Evolutionary conservation across 345 rosid genomes (phyloP), one percentile per base, ranked within the genome.

Genomic region (Nephelium lappaceum): DNA sequence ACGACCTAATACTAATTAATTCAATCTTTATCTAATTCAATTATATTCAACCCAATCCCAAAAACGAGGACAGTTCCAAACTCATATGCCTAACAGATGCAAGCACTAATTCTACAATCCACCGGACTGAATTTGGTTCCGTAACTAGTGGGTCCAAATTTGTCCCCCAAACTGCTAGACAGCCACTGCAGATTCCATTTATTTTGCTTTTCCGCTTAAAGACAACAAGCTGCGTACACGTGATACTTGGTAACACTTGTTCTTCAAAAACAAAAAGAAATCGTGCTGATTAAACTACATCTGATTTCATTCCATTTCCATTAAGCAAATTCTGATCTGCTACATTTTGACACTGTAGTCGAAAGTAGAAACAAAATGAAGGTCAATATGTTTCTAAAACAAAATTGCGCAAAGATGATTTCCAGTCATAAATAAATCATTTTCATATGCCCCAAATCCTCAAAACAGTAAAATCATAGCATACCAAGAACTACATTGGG

Each of bases 381-480:
- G 21, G 7, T 43, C 31, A 39, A 51, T 45, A 25, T 5, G 67
- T 53, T 55, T 19, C 43, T 6, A 15, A 73, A 79, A 79, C 74
- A 79, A 79, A 79, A 79, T 63, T 60, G 74, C 11, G 62, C n/a
- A 67, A 72, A 60, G 68, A 77, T 1, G 38, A 64, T 58, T 75
- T 80, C 71, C 67, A 67, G 64, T 64, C 39, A 67, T 80, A 63
- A 83, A 57, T 43, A 79, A 53, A 51, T 21, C 11, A 58, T 45
- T 64, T 73, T 72, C 84, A 71, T 24, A n/a, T 79, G 51, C 80
- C 76, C 75, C 84, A 68, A 68, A 65, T 39, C 69, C 74, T 69
- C 68, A 64, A 67, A 45, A 77, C 67, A 66, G 67, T 45, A 61
- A 42, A 67, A 73, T 65, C 25, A 77, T 70, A 72, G 43, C 74